Conservation (phyloP, 106 monocot species). For the Iris macrosiphon region DNA sequence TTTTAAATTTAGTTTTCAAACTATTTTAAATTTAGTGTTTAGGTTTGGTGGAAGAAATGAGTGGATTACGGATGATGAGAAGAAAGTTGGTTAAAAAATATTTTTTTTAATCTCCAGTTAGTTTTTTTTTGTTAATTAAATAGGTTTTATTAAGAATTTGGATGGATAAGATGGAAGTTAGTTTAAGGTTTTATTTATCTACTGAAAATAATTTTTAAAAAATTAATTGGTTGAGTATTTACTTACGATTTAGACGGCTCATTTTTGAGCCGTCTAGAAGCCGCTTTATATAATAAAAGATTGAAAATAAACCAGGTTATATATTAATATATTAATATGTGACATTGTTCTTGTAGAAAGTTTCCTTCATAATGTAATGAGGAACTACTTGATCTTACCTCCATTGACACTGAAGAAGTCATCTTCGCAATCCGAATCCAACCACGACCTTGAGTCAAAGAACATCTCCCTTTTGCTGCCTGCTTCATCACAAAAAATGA, state of each 20-base stretch:
- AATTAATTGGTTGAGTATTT: no score
- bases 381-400: constrained; percentile 33
- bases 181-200: no score
- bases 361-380: background rate
- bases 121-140: no score
- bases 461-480: constrained; percentile 74
- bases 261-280: background rate
- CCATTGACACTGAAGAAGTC: constrained; percentile 92
- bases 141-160: no score
- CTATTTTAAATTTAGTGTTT: no score
- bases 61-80: no score
- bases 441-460: constrained; percentile 69
- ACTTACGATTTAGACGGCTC: background rate
- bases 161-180: no score
- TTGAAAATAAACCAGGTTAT: background rate
- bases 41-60: no score
- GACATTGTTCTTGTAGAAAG: background rate
- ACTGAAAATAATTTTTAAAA: no score
- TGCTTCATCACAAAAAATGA: constrained; percentile 27
- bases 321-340: background rate
- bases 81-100: no score
- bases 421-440: constrained; percentile 85
- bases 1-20: no score
- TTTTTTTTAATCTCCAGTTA: no score
- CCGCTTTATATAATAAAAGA: background rate